Evolutionary conservation across 2,329 filamentous ascomycete genomes (phyloP), one percentile per base, ranked within the genome.

Genomic region (Colletotrichum lindemuthianum): DNA sequence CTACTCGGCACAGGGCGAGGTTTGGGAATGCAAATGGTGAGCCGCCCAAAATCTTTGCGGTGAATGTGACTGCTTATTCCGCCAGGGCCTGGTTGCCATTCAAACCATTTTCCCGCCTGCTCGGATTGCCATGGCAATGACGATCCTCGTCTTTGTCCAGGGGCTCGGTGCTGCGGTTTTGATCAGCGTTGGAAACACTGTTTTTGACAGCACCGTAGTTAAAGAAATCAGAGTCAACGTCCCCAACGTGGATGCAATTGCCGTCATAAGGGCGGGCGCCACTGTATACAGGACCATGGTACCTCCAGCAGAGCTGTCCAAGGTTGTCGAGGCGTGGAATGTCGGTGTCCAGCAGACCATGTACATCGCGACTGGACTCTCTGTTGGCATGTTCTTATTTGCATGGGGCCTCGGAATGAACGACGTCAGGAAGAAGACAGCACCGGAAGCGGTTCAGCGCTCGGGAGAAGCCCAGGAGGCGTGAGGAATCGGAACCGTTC

Each of bases 161-260:
- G 82, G 77, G 5, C 75, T 84, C 64, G 81, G 81, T 6, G 79
- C 80, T 10, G 79, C 83, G 2, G 75, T 85, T 15, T 79, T 83
- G 68, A 74, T 84, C 37, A 79, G 81, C 4, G 63, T 72, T 10
- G 69, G 67, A 43, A 74, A 76, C 40, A 50, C 55, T 2, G 44
- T 66, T 11, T 63, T 66, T 32, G 34, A 48, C 34, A 48, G 33
- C 2, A 47, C 56, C 4, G 40, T 65, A 7, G 12, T 16, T 4
- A 33, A n/a, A 24, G 8, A 60, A 1, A 43, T 60, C 0, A 8
- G 6, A 11, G 13, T 36, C 2, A 9, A 41, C 58, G 33, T 72
- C 73, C 39, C 76, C 76, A 6, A 71, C 78, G 66, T 77, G 56
- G 65, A 76, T 51, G 60, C 76, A 0, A 47, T 70, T 3, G 60